Evolutionary conservation across 495 filamentous ascomycete genomes (phyloP).

Genomic region (Letharia columbiana): DNA sequence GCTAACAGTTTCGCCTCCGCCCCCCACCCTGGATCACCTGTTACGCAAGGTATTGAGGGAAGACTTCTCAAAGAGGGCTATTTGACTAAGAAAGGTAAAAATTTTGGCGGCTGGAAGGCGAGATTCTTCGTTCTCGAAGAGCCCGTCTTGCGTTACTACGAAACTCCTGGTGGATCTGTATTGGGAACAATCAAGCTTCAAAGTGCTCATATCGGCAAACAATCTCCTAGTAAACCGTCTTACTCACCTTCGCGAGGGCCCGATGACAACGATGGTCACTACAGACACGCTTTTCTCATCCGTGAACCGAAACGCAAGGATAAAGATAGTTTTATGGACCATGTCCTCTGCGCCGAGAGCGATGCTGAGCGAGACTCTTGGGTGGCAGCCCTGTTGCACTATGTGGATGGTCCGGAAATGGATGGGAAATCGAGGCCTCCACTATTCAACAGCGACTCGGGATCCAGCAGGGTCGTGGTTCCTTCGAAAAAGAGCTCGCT

Average conservation of each 20-base stretch:
- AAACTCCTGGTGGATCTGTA: conserved; percentile 77
- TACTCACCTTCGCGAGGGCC: conserved; percentile 51
- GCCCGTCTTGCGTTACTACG: conserved; percentile 83
- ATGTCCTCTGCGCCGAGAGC: conserved; percentile 92
- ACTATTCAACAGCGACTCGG: conserved; percentile 28
- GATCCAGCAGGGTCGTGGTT: conserved; percentile 25
- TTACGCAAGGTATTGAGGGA: conserved; percentile 47
- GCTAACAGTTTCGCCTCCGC: conserved; percentile 40
- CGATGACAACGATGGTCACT: conserved; percentile 83
- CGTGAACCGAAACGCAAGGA: conserved; percentile 96
- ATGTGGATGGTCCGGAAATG: conserved; percentile 67
- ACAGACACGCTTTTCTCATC: conserved; percentile 91
- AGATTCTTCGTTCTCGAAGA: conserved; percentile 89
- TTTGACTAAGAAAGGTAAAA: conserved; percentile 92
- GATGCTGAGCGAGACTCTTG: conserved; percentile 87
- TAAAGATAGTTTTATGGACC: conserved; percentile 78
- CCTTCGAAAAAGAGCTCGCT: conserved; percentile 41
- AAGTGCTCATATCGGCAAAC: conserved; percentile 90
- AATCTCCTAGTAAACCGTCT: conserved; percentile 52
- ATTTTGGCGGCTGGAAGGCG: conserved; percentile 98
- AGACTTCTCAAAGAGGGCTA: conserved; percentile 79
- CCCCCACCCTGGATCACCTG: conserved; percentile 33
- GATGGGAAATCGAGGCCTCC: conserved; percentile 36
- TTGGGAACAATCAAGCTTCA: conserved; percentile 87
- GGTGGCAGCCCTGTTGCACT: conserved; percentile 82